phyloP scores from a whole-genome alignment of 1,284 basidiomycete genomes.

The Rhodotorula sp. region DNA sequence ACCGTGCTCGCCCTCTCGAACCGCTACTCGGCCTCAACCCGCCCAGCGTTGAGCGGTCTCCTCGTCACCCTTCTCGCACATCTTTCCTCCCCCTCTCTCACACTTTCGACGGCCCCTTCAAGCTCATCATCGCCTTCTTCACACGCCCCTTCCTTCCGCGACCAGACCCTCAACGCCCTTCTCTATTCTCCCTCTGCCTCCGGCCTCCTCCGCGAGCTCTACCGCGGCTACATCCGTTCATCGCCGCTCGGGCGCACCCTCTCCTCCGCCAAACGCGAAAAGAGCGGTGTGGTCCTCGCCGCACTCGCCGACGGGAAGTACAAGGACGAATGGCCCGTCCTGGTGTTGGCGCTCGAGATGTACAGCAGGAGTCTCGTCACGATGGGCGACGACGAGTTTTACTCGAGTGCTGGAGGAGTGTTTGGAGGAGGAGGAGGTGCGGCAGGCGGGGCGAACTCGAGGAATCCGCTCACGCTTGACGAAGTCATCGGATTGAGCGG shows the following conservation, averaged over 20 bases:
- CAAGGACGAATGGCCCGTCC: conserved; percentile 54
- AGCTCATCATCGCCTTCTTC: conserved; percentile 60
- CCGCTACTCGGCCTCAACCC: conserved; percentile 47
- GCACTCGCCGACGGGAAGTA: conserved; percentile 39
- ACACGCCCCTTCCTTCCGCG: conserved; percentile 55
- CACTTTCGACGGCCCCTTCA: conserved; percentile 57
- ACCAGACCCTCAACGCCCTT: conserved; percentile 53
- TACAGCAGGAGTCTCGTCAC: conserved; percentile 84
- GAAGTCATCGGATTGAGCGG: conserved; percentile 71
- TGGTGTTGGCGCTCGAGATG: conserved; percentile 78
- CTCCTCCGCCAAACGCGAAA: conserved; percentile 54
- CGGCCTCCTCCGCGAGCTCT: conserved; percentile 71
- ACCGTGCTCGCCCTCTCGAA: conserved; percentile 51
- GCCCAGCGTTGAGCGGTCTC: conserved; percentile 56
- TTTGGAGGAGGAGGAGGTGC: conserved; percentile 34
- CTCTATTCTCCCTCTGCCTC: conserved; percentile 40
- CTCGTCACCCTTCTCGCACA: conserved; percentile 60
- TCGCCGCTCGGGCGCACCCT: conserved; percentile 46
- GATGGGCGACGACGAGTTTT: conserved; percentile 97
- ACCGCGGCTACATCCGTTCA: conserved; percentile 64
- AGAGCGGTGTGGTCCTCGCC: conserved; percentile 36
- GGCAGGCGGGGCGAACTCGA: conserved; percentile 21
- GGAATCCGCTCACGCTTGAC: conserved; percentile 77
- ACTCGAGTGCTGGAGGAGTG: conserved; percentile 52
- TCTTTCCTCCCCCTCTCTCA: conserved; percentile 42